Conservation (phyloP, 2,329 filamentous ascomycete species). For the Dothideomycetes sp. region DNA sequence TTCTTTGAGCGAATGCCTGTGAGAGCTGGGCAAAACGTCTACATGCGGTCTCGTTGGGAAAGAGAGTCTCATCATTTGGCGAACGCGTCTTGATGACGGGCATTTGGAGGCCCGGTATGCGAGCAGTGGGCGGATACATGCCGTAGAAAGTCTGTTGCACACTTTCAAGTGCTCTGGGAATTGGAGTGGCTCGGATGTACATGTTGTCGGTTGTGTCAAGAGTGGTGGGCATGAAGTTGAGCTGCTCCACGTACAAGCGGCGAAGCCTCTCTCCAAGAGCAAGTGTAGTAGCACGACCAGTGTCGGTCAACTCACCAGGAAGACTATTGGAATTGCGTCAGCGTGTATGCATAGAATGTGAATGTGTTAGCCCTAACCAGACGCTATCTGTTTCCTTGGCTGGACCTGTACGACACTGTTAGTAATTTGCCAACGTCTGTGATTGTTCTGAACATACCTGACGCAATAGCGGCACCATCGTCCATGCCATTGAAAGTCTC, state of each 20-base stretch:
- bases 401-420: slow-evolving; percentile 35
- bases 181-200: slow-evolving; percentile 36
- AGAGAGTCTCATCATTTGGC: slow-evolving; percentile 38
- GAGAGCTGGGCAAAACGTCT: slow-evolving; percentile 36
- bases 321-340: slow-evolving; percentile 17
- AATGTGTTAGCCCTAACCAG: slow-evolving; percentile 49
- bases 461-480: slow-evolving; percentile 48
- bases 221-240: slow-evolving; percentile 35
- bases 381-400: slow-evolving; percentile 63
- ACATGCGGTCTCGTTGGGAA: slow-evolving; percentile 38
- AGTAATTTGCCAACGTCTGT: too few relatives aligned
- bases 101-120: slow-evolving; percentile 30
- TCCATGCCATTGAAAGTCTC: slow-evolving; percentile 64
- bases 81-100: slow-evolving; percentile 34
- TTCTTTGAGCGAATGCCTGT: slow-evolving; percentile 35
- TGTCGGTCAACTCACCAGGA: slow-evolving; percentile 39
- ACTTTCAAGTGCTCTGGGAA: slow-evolving; percentile 39
- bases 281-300: slow-evolving; percentile 37
- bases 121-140: slow-evolving; percentile 32
- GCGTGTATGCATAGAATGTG: neutral
- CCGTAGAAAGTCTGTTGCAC: slow-evolving; percentile 40
- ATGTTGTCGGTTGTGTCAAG: slow-evolving; percentile 31
- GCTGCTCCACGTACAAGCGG: slow-evolving; percentile 38
- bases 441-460: too few relatives aligned
- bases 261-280: slow-evolving; percentile 36